Percentiles rank a stretch among this genome's conserved stretches.
These are phyloP conservation scores for Rauvolfia tetraphylla DNA, from an alignment of 257 asterid species.

Conservation along the genomic window DNA sequence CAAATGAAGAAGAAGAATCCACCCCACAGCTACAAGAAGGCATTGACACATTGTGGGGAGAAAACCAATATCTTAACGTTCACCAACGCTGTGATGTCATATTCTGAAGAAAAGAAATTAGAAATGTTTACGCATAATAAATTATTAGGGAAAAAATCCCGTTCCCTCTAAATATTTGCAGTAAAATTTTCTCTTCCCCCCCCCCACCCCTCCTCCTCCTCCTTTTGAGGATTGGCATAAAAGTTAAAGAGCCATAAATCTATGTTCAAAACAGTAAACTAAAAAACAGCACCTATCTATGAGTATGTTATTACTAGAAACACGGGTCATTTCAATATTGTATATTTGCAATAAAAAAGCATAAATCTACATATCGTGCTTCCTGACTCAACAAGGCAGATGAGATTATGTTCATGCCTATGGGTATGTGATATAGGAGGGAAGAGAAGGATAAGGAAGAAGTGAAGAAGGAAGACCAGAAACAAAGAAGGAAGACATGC, in stretches of 20 bases:
- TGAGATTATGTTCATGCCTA: neutral
- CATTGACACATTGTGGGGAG: neutral
- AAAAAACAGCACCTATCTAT: neutral
- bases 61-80: neutral
- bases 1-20: neutral
- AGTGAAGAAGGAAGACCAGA: neutral
- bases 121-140: neutral
- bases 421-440: neutral
- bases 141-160: neutral
- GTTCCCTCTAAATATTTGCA: neutral
- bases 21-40: neutral
- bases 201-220: too few relatives aligned
- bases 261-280: neutral
- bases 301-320: neutral
- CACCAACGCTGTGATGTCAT: neutral
- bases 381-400: neutral
- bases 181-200: too few relatives aligned
- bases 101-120: neutral
- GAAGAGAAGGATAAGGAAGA: neutral
- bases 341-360: neutral
- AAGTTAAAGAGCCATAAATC: neutral
- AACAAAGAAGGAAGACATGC: neutral
- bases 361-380: neutral
- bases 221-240: neutral
- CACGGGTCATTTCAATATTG: neutral